phyloP scores from a whole-genome alignment of 2,329 filamentous ascomycete genomes.

The Malbranchea zuffiana region DNA sequence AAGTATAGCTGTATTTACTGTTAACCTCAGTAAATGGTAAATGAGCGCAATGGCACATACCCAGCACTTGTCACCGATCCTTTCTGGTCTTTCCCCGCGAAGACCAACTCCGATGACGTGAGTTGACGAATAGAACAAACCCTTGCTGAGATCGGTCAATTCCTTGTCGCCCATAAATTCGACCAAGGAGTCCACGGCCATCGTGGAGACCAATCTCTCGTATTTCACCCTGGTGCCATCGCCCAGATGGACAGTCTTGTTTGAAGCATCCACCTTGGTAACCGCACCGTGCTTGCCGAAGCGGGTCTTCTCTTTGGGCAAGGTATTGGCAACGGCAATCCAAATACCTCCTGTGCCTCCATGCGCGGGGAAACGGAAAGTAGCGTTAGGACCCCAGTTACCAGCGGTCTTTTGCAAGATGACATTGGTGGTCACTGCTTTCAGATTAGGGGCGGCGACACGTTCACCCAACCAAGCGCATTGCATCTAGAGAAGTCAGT shows the following conservation, averaged over 20 bases:
- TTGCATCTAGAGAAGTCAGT: constrained; percentile 64
- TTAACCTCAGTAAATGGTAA: not conserved
- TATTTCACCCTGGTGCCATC: constrained; percentile 86
- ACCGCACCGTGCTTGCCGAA: constrained; percentile 81
- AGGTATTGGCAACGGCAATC: constrained; percentile 88
- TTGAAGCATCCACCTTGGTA: constrained; percentile 72
- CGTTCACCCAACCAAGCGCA: constrained; percentile 97
- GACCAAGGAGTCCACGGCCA: constrained; percentile 83
- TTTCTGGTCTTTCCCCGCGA: constrained; percentile 79
- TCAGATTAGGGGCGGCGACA: constrained; percentile 92
- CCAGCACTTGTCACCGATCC: constrained; percentile 99
- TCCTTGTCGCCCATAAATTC: constrained; percentile 81
- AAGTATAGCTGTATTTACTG: constrained; percentile 63
- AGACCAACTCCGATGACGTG: constrained; percentile 96
- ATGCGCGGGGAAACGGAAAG: constrained; percentile 92
- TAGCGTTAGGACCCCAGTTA: constrained; percentile 96
- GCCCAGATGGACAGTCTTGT: constrained; percentile 68
- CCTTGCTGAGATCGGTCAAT: constrained; percentile 72
- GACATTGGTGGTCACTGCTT: constrained; percentile 85
- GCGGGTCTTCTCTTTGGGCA: constrained; percentile 82
- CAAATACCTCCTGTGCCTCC: constrained; percentile 98
- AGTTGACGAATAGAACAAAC: constrained; percentile 90
- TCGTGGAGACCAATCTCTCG: constrained; percentile 86
- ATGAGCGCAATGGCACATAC: constrained; percentile 37
- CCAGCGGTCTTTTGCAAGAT: constrained; percentile 92